A percentile compares a stretch with the other conserved stretches of the same genome.
These are phyloP conservation scores for Orbilia oligospora DNA, from an alignment of 2,329 filamentous ascomycete genomes.

Conservation along the genomic window DNA sequence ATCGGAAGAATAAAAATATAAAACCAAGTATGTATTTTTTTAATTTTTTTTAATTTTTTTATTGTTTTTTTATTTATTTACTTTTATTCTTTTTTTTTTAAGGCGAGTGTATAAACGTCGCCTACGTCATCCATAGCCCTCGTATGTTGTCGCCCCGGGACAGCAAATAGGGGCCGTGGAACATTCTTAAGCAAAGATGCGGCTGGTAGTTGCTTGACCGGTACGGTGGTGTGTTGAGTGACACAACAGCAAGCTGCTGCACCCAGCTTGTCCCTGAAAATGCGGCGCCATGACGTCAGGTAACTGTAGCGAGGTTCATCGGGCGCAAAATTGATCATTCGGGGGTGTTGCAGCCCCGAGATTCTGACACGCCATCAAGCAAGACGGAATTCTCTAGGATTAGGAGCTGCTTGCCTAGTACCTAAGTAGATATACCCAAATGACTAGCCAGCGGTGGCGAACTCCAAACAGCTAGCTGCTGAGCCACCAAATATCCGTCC, in stretches of 20 bases:
- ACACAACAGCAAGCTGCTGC: constrained; percentile 2
- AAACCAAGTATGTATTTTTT: no score
- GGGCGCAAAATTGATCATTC: not conserved
- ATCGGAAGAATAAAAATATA: no score
- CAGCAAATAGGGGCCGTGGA: constrained; percentile 29
- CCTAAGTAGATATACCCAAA: no score
- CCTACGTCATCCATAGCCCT: constrained; percentile 26
- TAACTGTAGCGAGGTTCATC: constrained; percentile 1
- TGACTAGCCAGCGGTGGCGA: not conserved
- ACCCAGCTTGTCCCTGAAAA: constrained; percentile 10
- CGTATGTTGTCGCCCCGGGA: constrained; percentile 15
- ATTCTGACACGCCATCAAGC: no score
- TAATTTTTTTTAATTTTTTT: no score
- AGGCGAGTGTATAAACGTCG: not conserved
- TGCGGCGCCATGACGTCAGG: constrained; percentile 57
- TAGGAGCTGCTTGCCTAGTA: no score
- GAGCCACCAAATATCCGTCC: no score
- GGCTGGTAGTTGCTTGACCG: no score
- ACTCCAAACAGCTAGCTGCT: no score
- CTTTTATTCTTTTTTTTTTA: no score
- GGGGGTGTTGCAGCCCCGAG: no score
- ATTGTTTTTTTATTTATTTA: no score
- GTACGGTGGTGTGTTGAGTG: not conserved
- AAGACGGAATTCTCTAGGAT: not conserved
- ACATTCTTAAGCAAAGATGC: not conserved